Base-by-base conservation (phyloP, 805 yeast genomes). In the Cyberlindnera maclurae region DNA sequence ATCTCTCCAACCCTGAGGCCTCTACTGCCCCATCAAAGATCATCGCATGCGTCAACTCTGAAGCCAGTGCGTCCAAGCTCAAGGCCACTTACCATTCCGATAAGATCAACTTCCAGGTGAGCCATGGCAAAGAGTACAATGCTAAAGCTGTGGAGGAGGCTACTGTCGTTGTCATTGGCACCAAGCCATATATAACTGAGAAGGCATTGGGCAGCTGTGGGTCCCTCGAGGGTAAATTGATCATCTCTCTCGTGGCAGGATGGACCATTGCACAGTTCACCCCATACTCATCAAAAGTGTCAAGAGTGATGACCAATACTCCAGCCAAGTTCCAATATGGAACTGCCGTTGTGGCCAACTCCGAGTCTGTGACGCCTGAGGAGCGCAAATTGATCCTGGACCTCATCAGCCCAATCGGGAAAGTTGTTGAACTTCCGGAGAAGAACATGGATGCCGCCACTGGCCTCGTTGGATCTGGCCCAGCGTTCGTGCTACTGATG, bases 291-390 rank as follows among this genome's bases (percentile, higher is more conserved):
- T 42, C 57, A 36, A 65, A 69, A 42, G 78, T 90, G 26, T 85
- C 94, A 16, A 74, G 95, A 46, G 95, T 94, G n/a, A 89, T 94
- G 95, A 90, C 99, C 33, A 93, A 90, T 64, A 93, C 98, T 0
- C 97, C 99, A 3, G 94, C 96, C 15, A 80, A 81, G 59, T 85
- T 75, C 59, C 96, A 97, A 16, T 77, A 80, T 50, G 98, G 97
- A 37, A 87, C 90, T 71, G 96, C 97, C 10, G 88, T 87, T 29
- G 79, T 93, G n/a, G 75, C 96, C 3, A 78, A 84, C 54, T 76
- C 90, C 9, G 45, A 61, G 3, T 62, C 60, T 10, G 79, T 79
- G 15, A 65, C 63, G 28, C 51, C 55, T 24, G 64, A 65, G 33
- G 70, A 70, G 46, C 72, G 71, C 1, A 40, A 49, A 9, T 50